Conservation (phyloP, 148 eudicot genomes). For the Selenicereus undatus region DNA sequence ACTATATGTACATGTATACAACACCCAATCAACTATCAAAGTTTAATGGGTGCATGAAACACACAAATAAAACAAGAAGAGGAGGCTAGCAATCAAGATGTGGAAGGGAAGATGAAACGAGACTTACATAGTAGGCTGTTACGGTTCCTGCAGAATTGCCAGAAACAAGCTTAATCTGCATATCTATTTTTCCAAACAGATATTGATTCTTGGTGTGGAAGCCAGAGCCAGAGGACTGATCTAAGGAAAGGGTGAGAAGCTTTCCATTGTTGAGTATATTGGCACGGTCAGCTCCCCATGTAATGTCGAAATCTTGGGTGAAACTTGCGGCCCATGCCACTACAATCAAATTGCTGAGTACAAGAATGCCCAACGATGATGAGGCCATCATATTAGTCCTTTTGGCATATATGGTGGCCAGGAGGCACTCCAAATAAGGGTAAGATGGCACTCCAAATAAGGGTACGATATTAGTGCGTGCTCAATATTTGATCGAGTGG, state of each 20-base stretch:
- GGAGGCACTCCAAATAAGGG: background rate
- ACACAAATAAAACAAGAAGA: no score
- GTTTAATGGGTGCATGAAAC: no score
- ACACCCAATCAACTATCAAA: no score
- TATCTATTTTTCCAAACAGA: conserved; percentile 17
- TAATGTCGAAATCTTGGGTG: conserved; percentile 15
- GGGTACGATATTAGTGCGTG: no score
- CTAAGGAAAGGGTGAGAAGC: conserved; percentile 20
- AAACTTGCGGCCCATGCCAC: conserved; percentile 12
- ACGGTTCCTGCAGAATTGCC: conserved; percentile 24
- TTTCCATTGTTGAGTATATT: conserved; percentile 16
- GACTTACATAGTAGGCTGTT: conserved; percentile 23
- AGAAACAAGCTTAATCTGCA: conserved; percentile 24
- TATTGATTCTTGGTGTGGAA: conserved; percentile 20
- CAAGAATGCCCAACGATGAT: background rate
- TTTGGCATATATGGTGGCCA: background rate
- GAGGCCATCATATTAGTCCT: background rate
- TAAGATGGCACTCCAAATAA: background rate
- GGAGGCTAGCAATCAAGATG: background rate
- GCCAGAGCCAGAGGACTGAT: conserved; percentile 16
- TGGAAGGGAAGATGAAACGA: background rate
- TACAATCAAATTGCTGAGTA: conserved; percentile 1
- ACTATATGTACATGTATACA: conserved; percentile 10
- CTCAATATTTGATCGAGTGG: background rate
- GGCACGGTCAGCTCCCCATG: conserved; percentile 24